Base-by-base conservation (phyloP, 1,284 basidiomycete species). In the Melampsora medusae region DNA sequence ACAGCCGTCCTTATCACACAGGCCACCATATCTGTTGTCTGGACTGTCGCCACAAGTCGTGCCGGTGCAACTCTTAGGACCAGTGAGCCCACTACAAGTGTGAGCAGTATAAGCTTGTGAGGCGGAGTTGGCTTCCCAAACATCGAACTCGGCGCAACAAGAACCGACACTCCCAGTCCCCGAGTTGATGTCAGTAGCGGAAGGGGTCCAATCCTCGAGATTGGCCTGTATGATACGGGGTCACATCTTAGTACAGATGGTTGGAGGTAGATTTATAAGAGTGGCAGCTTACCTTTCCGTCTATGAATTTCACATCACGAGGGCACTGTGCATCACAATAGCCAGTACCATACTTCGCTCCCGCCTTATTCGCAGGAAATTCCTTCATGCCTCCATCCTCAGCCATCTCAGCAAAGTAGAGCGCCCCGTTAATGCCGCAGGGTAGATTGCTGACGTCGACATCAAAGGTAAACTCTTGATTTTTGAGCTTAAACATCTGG, bases 241-340 rank as follows among this genome's bases (percentile, higher is more conserved):
- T 7, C 1, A 38, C 7, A 38, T 38, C 35, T 38, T 38, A 12
- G 35, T 38, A 3, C 7, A 12, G 6, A 12, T 9, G 35, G 10
- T 12, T 7, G 35, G 35, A 38, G 9, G 10, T 9, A 38, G 35
- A 38, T 38, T 7, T 9, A 38, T 7, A 38, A 38, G 35, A 38
- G 35, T 38, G 35, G 10, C 9, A 38, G 35, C 35, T 38, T 4
- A 38, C 35, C 35, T 38, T 38, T 38, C 35, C 35, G 10, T 38
- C 35, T 79, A 87, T 86, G 81, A 87, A 87, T 81, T 87, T 87
- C 81, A 87, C 83, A 77, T 87, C 86, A 25, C 84, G 84, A 12
- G 83, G 82, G 77, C 83, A 82, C 79, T 82, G 83, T 22, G 82
- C 80, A 78, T 83, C 82, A 69, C 83, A 83, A 80, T 83, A 83